Evolutionary conservation across 768 basidiomycete species (phyloP).

Genomic region (Chiua virens): DNA sequence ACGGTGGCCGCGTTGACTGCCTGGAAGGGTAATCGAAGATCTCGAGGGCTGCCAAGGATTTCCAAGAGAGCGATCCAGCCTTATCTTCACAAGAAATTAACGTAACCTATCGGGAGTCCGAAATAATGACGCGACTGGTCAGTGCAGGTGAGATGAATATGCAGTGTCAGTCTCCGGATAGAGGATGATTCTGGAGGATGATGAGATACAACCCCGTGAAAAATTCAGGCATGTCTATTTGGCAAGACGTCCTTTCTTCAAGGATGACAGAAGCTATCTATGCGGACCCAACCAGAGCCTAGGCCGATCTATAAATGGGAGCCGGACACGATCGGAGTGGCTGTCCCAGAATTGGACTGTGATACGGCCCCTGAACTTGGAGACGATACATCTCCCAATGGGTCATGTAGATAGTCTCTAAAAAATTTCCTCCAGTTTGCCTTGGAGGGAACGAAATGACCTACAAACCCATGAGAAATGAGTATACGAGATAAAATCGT

Average conservation of each 20-base stretch:
- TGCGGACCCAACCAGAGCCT: neutral
- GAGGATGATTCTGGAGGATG: neutral
- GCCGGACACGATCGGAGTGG: constrained; percentile 38
- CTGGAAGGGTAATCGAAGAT: neutral
- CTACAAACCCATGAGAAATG: constrained; percentile 35
- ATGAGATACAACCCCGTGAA: neutral
- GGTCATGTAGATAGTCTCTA: constrained; percentile 60
- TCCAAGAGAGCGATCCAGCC: neutral
- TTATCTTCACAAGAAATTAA: neutral
- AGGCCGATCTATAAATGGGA: constrained; percentile 2
- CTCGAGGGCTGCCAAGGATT: neutral
- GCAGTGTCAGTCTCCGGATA: neutral
- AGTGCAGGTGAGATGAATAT: neutral
- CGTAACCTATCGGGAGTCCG: neutral
- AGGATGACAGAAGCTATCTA: constrained; percentile 5
- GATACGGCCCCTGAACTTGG: constrained; percentile 37
- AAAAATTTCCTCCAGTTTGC: constrained; percentile 76
- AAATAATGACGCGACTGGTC: neutral
- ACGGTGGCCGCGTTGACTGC: neutral
- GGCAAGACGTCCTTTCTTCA: neutral
- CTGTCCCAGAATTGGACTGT: constrained; percentile 45
- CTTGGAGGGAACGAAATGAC: constrained; percentile 83
- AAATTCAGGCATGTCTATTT: neutral
- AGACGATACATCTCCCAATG: constrained; percentile 45
- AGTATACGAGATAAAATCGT: neutral